Evolutionary conservation across 345 rosid genomes (phyloP).

Genomic region (Gossypium ekmanianum): DNA sequence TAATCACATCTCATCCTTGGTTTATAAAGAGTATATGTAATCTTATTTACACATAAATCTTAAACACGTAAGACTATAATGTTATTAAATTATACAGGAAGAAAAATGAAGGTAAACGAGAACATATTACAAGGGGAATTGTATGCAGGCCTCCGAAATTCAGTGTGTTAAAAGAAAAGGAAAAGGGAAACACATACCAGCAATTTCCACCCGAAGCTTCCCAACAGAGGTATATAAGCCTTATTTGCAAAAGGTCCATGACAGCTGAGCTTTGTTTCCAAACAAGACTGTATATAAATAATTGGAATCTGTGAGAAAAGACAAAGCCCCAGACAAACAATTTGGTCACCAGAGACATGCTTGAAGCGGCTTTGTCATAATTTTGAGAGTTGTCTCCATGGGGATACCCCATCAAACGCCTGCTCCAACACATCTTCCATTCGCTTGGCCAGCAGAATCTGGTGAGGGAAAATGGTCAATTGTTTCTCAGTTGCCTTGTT

Average conservation of each 20-base stretch:
- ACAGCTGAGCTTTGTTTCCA: background rate
- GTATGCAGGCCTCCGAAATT: background rate
- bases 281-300: background rate
- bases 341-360: background rate
- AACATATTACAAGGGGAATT: background rate
- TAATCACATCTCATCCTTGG: background rate
- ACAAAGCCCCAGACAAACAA: background rate
- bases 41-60: background rate
- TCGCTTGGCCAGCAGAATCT: constrained; percentile 82
- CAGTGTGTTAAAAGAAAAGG: background rate
- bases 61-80: background rate
- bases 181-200: background rate
- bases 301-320: background rate
- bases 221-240: background rate
- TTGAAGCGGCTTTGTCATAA: constrained; percentile 44
- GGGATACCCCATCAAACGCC: constrained; percentile 96
- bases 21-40: background rate
- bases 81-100: background rate
- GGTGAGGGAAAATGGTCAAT: constrained; percentile 16
- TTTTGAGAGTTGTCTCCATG: constrained; percentile 75
- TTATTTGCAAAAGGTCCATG: background rate
- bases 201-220: background rate
- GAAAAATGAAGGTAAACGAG: background rate
- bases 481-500: background rate
- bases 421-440: constrained; percentile 95